phyloP scores from a whole-genome alignment of 805 yeast species.

The Starmerella floris region DNA sequence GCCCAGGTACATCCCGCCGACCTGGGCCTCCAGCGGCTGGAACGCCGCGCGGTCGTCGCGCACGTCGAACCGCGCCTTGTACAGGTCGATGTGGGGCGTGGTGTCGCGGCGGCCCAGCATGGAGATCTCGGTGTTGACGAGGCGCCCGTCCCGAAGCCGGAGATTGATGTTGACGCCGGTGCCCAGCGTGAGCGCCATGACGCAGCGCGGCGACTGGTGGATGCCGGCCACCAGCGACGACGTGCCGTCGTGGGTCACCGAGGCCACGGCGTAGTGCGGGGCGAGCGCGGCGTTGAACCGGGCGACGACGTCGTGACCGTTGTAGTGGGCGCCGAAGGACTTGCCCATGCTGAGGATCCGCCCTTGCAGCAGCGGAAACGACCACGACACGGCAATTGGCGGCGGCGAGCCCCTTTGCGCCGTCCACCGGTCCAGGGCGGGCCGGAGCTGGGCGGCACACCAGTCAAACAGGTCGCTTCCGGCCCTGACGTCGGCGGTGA shows the following conservation, averaged over 20 bases:
- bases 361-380: constrained; percentile 21
- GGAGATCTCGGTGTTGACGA: constrained; percentile 19
- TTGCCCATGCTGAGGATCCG: constrained; percentile 20
- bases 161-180: constrained; percentile 20
- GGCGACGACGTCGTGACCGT: constrained; percentile 7
- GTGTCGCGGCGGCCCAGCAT: constrained; percentile 15
- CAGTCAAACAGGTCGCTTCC: constrained; percentile 13
- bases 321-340: constrained; percentile 10
- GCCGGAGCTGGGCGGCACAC: constrained; percentile 12
- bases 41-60: constrained; percentile 4
- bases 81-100: constrained; percentile 7
- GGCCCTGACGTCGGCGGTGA: constrained; percentile 8
- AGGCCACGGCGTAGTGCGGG: not conserved
- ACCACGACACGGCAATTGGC: constrained; percentile 19
- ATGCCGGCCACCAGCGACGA: constrained; percentile 20
- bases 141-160: not conserved
- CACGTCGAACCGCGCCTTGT: constrained; percentile 8
- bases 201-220: constrained; percentile 10
- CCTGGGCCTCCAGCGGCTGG: constrained; percentile 19
- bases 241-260: constrained; percentile 20
- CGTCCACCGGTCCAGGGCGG: not conserved
- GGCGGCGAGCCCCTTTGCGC: not conserved
- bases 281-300: constrained; percentile 12
- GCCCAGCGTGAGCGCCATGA: constrained; percentile 21
- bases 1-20: constrained; percentile 17